Percentiles rank a stretch among this genome's conserved stretches.
Evolutionary conservation across 73 alveolate species (phyloP).

Genomic region (Blepharisma japonicum): DNA sequence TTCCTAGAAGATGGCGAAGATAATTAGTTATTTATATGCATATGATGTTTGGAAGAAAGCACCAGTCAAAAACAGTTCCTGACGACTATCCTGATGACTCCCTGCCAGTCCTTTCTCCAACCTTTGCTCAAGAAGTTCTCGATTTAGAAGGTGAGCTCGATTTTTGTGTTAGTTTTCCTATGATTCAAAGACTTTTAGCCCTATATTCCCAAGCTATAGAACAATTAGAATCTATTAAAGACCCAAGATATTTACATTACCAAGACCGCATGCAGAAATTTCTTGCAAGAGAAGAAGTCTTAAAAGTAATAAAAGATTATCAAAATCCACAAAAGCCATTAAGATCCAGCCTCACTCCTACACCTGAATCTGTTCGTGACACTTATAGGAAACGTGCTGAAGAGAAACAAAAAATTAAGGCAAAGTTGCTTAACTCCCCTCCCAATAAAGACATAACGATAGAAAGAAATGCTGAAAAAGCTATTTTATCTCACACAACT

Average conservation of each 20-base stretch:
- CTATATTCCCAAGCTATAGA: not conserved
- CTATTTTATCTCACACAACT: not conserved
- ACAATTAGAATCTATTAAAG: not conserved
- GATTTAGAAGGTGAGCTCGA: not conserved
- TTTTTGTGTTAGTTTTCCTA: not conserved
- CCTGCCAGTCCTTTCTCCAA: not conserved
- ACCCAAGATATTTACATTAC: not conserved
- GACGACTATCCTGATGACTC: too few relatives aligned
- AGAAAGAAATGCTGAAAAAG: not conserved
- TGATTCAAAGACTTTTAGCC: not conserved
- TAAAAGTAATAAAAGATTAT: too few relatives aligned
- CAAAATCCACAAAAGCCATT: too few relatives aligned
- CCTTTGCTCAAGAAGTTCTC: slow-evolving; percentile 2
- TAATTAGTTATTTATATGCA: too few relatives aligned
- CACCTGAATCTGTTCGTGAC: not conserved
- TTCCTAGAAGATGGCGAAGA: too few relatives aligned
- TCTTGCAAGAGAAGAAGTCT: not conserved
- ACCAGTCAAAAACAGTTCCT: too few relatives aligned
- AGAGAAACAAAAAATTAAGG: not conserved
- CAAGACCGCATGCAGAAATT: not conserved
- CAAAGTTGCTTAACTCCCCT: too few relatives aligned
- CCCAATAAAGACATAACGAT: not conserved
- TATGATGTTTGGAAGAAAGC: too few relatives aligned
- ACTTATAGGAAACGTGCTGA: not conserved
- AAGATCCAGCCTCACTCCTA: not conserved